Evolutionary conservation across 176 grass and related monocot genomes (phyloP).

Genomic region (Juncus effusus): DNA sequence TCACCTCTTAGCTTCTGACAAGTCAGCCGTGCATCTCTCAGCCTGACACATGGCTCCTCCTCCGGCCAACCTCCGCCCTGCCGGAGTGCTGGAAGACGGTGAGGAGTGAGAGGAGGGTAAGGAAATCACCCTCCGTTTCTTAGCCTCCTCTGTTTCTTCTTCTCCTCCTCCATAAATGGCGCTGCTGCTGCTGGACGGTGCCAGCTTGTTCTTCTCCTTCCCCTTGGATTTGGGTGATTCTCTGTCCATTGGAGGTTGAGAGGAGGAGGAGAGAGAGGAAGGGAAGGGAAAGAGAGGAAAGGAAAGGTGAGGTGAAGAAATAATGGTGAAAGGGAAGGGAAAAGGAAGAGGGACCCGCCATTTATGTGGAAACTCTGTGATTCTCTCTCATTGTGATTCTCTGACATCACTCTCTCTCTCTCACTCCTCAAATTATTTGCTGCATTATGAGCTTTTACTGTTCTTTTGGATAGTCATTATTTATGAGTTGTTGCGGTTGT

Average conservation of each 20-base stretch:
- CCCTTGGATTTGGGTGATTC: conserved; percentile 12
- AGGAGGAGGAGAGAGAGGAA: conserved; percentile 14
- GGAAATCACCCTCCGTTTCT: not conserved
- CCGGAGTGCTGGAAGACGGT: conserved; percentile 4
- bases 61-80: conserved; percentile 30
- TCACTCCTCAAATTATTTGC: too few relatives aligned
- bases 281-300: conserved; percentile 56
- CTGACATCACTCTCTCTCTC: too few relatives aligned
- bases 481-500: too few relatives aligned
- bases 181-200: not conserved
- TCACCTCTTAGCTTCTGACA: conserved; percentile 50
- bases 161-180: conserved; percentile 12
- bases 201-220: conserved; percentile 15
- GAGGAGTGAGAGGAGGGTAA: not conserved
- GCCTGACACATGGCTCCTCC: conserved; percentile 63
- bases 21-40: conserved; percentile 70
- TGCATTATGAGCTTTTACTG: too few relatives aligned
- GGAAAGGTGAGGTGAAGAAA: not conserved
- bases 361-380: too few relatives aligned
- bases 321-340: conserved; percentile 13
- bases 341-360: not conserved
- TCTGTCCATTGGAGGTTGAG: conserved; percentile 21
- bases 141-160: not conserved
- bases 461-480: too few relatives aligned
- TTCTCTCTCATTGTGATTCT: too few relatives aligned